Percentiles rank a stretch among this genome's conserved stretches.
Conservation (phyloP, 2,329 filamentous ascomycete genomes). For the Aspergillus fumigatus region DNA sequence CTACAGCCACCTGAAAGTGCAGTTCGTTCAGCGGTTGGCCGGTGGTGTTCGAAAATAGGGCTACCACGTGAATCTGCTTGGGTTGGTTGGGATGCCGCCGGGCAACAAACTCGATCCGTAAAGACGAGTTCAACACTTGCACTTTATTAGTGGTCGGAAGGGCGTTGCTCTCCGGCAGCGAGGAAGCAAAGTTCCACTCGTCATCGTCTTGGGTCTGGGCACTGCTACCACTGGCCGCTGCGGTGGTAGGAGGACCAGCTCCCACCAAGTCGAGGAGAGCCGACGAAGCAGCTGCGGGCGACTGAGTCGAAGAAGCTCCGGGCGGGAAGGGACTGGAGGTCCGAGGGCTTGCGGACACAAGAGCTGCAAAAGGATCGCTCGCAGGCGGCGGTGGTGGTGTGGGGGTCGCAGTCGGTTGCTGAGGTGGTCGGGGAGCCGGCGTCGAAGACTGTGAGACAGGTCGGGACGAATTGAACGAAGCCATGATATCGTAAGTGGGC, state of each 20-base stretch:
- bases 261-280: constrained; percentile 33
- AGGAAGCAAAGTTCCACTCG: constrained; percentile 90
- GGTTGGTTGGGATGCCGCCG: constrained; percentile 51
- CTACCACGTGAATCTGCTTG: constrained; percentile 63
- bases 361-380: constrained; percentile 58
- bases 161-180: constrained; percentile 59
- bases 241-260: constrained; percentile 17
- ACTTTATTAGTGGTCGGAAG: constrained; percentile 60
- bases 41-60: constrained; percentile 80
- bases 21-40: constrained; percentile 68
- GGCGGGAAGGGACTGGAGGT: constrained; percentile 39
- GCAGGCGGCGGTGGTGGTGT: constrained; percentile 35
- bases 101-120: constrained; percentile 71
- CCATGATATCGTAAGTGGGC: constrained; percentile 55
- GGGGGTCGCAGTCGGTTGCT: constrained; percentile 26
- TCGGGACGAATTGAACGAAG: constrained; percentile 46
- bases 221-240: constrained; percentile 18
- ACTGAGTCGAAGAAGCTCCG: constrained; percentile 17
- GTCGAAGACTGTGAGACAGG: constrained; percentile 48
- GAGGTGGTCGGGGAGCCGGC: constrained; percentile 40
- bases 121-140: constrained; percentile 62
- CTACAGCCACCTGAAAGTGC: constrained; percentile 88
- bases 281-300: constrained; percentile 18
- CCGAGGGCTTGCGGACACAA: constrained; percentile 50
- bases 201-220: constrained; percentile 62